Conservation (phyloP, 179 eudicot genomes). For the Actinidia polygama region DNA sequence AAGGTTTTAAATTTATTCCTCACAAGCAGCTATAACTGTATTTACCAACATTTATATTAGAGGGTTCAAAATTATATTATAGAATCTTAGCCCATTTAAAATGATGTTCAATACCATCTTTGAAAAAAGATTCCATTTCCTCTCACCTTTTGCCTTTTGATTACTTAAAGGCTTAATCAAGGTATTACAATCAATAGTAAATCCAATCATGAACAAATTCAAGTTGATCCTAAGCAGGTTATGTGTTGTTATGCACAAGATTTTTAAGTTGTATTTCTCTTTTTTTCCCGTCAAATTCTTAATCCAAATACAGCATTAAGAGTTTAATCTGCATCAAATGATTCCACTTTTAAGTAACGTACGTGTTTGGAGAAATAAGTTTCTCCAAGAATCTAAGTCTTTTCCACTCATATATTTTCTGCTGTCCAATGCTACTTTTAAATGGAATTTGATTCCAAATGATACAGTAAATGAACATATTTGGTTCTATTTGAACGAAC, state of each 20-base stretch:
- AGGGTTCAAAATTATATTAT: background rate
- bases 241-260: no score
- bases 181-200: background rate
- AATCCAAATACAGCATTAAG: no score
- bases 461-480: background rate
- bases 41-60: background rate
- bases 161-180: background rate
- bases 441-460: constrained; percentile 12
- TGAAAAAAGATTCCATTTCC: background rate
- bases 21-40: background rate
- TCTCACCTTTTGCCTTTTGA: background rate
- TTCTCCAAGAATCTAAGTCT: background rate
- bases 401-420: background rate
- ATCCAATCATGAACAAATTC: background rate
- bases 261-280: no score
- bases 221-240: no score
- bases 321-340: background rate
- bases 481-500: background rate
- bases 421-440: background rate
- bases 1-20: background rate
- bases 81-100: background rate
- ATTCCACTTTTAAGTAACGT: background rate
- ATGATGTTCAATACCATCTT: background rate
- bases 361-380: background rate
- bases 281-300: no score